Percentiles rank a stretch among this genome's conserved stretches.
These are phyloP conservation scores for Kwoniella pini DNA, from an alignment of 768 basidiomycete species.

Conservation along the genomic window DNA sequence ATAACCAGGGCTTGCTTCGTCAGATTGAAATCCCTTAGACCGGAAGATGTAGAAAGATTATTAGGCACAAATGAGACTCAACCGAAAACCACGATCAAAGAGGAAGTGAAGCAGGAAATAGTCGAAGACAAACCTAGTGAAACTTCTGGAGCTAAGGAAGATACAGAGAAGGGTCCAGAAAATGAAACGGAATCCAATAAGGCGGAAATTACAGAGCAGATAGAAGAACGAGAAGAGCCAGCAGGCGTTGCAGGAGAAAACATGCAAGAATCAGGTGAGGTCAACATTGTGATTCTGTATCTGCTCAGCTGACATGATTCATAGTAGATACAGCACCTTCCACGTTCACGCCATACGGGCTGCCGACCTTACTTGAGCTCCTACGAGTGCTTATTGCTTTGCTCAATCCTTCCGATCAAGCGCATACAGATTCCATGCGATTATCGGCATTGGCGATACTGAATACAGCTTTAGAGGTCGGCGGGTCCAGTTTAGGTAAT, in stretches of 20 bases:
- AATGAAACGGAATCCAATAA: not conserved
- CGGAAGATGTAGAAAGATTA: constrained; percentile 34
- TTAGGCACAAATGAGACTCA: constrained; percentile 21
- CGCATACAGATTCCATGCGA: constrained; percentile 94
- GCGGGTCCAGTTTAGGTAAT: constrained; percentile 70
- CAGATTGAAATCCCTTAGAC: constrained; percentile 58
- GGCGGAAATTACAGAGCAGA: not conserved
- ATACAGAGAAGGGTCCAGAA: not conserved
- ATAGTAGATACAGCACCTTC: constrained; percentile 15
- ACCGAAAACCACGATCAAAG: constrained; percentile 12
- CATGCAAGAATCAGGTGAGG: constrained; percentile 1
- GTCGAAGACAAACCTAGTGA: constrained; percentile 49
- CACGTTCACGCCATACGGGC: constrained; percentile 65
- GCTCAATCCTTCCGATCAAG: constrained; percentile 87
- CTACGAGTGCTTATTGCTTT: constrained; percentile 92
- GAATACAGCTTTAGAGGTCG: constrained; percentile 81
- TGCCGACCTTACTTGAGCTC: constrained; percentile 88
- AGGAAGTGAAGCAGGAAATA: constrained; percentile 2
- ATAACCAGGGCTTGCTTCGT: constrained; percentile 80
- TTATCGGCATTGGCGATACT: constrained; percentile 83
- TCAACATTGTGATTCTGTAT: not conserved
- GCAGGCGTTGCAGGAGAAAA: not conserved
- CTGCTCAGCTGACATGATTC: not conserved
- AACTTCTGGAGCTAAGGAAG: constrained; percentile 8
- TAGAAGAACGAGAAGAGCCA: not conserved